Conservation (phyloP, 495 filamentous ascomycete genomes). For the Xylaria acuta region DNA sequence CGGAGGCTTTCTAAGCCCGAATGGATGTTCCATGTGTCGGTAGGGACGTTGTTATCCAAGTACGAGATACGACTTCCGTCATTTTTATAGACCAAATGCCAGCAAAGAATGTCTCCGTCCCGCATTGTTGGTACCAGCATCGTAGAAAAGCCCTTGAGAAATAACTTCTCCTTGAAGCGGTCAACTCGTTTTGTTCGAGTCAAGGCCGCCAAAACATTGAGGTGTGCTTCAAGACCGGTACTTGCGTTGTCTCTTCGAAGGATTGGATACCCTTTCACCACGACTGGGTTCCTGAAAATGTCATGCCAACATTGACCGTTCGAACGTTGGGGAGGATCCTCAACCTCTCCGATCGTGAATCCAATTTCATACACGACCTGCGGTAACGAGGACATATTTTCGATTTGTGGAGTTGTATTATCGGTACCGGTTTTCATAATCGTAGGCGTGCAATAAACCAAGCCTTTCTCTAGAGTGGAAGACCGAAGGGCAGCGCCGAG, state of each 20-base stretch:
- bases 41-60: not conserved
- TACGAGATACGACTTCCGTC: slow-evolving; percentile 33
- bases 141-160: slow-evolving; percentile 44
- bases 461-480: not conserved
- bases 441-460: not conserved
- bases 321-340: not conserved
- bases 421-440: not conserved
- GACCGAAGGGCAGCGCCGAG: not conserved
- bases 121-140: slow-evolving; percentile 36
- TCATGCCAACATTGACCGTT: slow-evolving; percentile 47
- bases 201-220: not conserved
- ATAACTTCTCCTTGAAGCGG: slow-evolving; percentile 17
- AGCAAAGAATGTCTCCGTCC: slow-evolving; percentile 31
- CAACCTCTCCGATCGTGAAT: not conserved
- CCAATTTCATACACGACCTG: not conserved
- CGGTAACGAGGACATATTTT: not conserved
- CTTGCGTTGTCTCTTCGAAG: slow-evolving; percentile 8
- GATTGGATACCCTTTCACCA: slow-evolving; percentile 47
- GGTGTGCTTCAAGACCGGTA: not conserved
- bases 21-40: not conserved
- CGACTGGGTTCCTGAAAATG: slow-evolving; percentile 43
- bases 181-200: not conserved
- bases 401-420: not conserved
- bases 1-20: not conserved
- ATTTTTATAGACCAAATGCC: slow-evolving; percentile 37